Evolutionary conservation across 2,329 filamentous ascomycete species (phyloP).

Genomic region (Xylariaceae sp.): DNA sequence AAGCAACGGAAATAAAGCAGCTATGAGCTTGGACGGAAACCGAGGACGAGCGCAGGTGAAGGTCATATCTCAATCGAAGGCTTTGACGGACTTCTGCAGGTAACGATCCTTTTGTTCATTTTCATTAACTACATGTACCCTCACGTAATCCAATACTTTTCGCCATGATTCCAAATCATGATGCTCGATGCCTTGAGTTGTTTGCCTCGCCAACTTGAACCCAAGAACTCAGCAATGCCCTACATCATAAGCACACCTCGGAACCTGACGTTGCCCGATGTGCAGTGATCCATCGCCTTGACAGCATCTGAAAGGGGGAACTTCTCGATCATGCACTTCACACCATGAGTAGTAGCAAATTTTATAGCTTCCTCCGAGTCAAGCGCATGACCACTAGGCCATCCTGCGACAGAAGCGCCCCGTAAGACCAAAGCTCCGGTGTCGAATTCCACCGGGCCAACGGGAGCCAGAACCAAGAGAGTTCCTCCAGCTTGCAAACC

Average conservation of each 20-base stretch:
- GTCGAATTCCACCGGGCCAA: constrained; percentile 45
- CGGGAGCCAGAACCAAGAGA: constrained; percentile 56
- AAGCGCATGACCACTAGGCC: constrained; percentile 60
- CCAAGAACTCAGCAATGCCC: background rate
- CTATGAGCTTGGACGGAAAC: too few relatives aligned
- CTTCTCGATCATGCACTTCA: constrained; percentile 65
- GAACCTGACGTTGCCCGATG: constrained; percentile 44
- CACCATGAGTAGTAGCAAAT: constrained; percentile 59
- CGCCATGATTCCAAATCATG: too few relatives aligned
- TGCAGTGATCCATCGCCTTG: constrained; percentile 43
- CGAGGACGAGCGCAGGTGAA: too few relatives aligned
- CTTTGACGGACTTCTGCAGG: too few relatives aligned
- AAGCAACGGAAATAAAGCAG: too few relatives aligned
- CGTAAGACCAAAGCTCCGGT: constrained; percentile 41
- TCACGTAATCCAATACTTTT: too few relatives aligned
- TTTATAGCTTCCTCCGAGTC: constrained; percentile 65
- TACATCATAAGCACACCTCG: constrained; percentile 43
- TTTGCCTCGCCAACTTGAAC: background rate
- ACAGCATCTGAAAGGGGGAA: constrained; percentile 55
- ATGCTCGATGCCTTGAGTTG: background rate
- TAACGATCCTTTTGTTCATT: too few relatives aligned
- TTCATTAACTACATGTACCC: too few relatives aligned
- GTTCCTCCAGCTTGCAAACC: constrained; percentile 57
- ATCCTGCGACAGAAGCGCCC: constrained; percentile 62
- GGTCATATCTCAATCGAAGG: too few relatives aligned